Evolutionary conservation across 2,329 filamentous ascomycete species (phyloP), one percentile per base, ranked within the genome.

Genomic region (Penicillium occitanis): DNA sequence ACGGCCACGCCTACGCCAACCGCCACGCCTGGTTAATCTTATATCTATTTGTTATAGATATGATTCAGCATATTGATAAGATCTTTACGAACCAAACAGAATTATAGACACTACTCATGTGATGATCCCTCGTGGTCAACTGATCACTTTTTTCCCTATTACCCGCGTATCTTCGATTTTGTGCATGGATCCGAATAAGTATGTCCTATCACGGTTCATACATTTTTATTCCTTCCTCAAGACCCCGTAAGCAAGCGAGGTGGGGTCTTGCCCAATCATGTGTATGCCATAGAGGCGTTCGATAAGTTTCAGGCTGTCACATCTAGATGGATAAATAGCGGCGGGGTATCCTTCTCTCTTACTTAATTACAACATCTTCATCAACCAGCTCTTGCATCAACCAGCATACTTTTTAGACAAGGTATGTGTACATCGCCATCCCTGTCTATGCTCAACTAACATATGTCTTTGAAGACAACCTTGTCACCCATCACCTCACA

Each of bases 1-100:
- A 87, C 87, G 70, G 84, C 85, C 0, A 83, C 85, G 1, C 88
- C 85, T 1, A 90, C 88, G 1, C 87, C 88, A 0, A 83, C 81
- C 44, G 82, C 82, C 40, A 76, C 79, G 3, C 74, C 76, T 37
- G 63, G 37, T 17, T 60, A 37, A 60, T 30, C 5, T 22, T 25
- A 25, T 14, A 35, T 51, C 22, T 40, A 57, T 57, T 37, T 25
- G 19, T 22, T 37, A 35, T 19, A 6, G 10, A 14, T 40, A 57
- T 35, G 33, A 37, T 55, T 19, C 17, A 35, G 28, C n/a, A 14
- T 25, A 40, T 4, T 37, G 53, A 57, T 40, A 37, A 57, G 30
- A 57, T 37, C 5, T 22, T 22, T 40, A 19, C 19, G 2, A 46
- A 33, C 57, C 57, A 60, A 44, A 44, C 57, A 37, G 6, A 37